These are phyloP conservation scores for Xylaria sp. DNA, from an alignment of 2,329 filamentous ascomycete genomes.

Conservation along the genomic window DNA sequence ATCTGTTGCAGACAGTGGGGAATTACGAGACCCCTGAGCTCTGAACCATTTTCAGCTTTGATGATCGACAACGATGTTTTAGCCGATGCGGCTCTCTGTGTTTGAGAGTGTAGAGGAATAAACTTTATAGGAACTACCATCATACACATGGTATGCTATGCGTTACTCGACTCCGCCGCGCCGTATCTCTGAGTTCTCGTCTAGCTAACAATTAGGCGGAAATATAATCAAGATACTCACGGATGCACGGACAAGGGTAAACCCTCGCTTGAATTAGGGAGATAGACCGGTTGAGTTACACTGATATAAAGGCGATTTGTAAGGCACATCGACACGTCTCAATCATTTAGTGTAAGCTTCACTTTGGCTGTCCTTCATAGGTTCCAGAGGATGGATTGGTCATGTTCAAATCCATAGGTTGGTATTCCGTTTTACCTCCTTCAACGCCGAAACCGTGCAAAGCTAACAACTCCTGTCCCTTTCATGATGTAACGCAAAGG, in stretches of 20 bases:
- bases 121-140: background rate
- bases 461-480: slow-evolving; percentile 49
- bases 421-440: slow-evolving; percentile 52
- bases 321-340: slow-evolving; percentile 7
- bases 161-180: background rate
- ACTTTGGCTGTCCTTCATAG: slow-evolving; percentile 45
- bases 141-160: background rate
- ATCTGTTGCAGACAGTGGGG: background rate
- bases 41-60: slow-evolving; percentile 7
- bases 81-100: background rate
- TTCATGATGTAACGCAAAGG: slow-evolving; percentile 43
- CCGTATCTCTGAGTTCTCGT: background rate
- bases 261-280: background rate
- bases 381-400: slow-evolving; percentile 45
- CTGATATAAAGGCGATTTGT: background rate
- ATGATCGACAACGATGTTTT: background rate
- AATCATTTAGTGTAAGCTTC: slow-evolving; percentile 39
- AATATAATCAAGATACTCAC: background rate
- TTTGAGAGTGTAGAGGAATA: slow-evolving; percentile 19
- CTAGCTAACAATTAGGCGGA: background rate
- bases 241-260: background rate
- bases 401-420: slow-evolving; percentile 50
- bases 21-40: background rate
- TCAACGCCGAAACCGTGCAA: slow-evolving; percentile 52
- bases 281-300: background rate